Percentiles rank a stretch among this genome's conserved stretches.
Conservation (phyloP, 768 basidiomycete species). For the Termitomyces sp. region DNA sequence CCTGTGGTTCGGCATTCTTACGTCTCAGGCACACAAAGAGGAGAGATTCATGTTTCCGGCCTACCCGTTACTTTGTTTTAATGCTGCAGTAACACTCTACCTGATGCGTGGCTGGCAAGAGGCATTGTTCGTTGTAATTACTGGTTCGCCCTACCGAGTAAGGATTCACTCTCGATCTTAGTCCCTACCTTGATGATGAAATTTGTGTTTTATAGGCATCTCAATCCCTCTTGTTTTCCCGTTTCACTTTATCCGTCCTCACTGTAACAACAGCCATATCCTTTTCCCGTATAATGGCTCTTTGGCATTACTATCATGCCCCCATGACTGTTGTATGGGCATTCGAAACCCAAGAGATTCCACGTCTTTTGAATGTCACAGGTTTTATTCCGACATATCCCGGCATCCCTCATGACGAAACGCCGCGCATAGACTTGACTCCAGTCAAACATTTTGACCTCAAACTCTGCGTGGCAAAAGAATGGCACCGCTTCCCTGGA, state of each 20-base stretch:
- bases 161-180: conserved; percentile 26
- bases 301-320: conserved; percentile 87
- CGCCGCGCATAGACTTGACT: conserved; percentile 55
- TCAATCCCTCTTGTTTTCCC: conserved; percentile 66
- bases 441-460: conserved; percentile 66
- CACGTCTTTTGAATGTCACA: conserved; percentile 70
- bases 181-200: background rate
- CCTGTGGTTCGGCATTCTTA: conserved; percentile 82
- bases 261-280: conserved; percentile 66
- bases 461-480: conserved; percentile 82
- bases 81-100: conserved; percentile 86
- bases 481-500: conserved; percentile 94
- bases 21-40: conserved; percentile 88
- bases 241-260: conserved; percentile 67
- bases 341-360: conserved; percentile 76
- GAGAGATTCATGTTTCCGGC: conserved; percentile 98
- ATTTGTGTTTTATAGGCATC: conserved; percentile 54
- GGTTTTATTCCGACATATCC: conserved; percentile 50
- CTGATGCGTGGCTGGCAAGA: conserved; percentile 87
- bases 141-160: conserved; percentile 83
- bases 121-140: conserved; percentile 62
- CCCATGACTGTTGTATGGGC: conserved; percentile 66
- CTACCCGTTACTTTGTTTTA: conserved; percentile 89
- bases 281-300: conserved; percentile 71
- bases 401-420: conserved; percentile 33